Evolutionary conservation across 148 eudicot genomes (phyloP).

Genomic region (Rhododendron henanense): DNA sequence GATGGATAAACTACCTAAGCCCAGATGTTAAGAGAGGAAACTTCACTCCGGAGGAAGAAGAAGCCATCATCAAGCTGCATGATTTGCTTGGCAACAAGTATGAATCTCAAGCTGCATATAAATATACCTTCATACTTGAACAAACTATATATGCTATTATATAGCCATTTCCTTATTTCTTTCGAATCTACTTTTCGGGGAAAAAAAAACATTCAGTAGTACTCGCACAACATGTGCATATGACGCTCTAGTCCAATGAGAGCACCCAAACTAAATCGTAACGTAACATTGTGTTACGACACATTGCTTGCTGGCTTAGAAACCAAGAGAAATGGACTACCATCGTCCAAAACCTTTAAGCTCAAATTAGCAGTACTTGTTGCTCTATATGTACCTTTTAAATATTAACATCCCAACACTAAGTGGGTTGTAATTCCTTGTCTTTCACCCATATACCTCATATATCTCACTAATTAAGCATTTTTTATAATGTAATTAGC

Average conservation of each 20-base stretch:
- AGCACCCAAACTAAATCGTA: background rate
- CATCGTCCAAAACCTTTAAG: background rate
- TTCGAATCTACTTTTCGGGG: background rate
- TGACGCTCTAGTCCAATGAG: background rate
- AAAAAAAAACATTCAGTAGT: background rate
- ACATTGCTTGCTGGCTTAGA: background rate
- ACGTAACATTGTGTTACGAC: background rate
- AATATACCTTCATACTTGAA: background rate
- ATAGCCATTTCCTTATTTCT: background rate
- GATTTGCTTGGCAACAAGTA: constrained; percentile 50
- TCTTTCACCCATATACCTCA: background rate
- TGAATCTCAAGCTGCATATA: background rate
- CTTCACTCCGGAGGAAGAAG: constrained; percentile 43
- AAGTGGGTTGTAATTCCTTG: background rate
- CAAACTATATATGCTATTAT: background rate
- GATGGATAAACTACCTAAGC: constrained; percentile 60
- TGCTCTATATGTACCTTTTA: background rate
- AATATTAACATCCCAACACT: background rate
- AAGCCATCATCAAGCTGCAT: constrained; percentile 42
- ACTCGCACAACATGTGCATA: background rate
- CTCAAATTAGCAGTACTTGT: background rate
- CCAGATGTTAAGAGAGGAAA: constrained; percentile 50
- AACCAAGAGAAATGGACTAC: background rate
- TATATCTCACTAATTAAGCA: background rate
- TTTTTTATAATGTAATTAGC: background rate